Base-by-base conservation (phyloP, 495 filamentous ascomycete genomes). In the Penicillium bovifimosum region DNA sequence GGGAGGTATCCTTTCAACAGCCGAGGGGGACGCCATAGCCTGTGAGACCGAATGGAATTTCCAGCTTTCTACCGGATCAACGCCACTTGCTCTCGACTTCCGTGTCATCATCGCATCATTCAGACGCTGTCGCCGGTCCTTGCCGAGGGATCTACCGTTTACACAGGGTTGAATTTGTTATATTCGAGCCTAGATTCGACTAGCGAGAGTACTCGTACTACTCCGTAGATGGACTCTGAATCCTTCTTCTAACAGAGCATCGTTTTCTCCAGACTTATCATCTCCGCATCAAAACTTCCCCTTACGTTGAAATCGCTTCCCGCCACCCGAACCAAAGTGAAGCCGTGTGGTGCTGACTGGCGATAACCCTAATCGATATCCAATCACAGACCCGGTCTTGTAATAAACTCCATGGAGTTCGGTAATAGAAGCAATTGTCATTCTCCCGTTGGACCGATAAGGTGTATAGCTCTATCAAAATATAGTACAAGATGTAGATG, bases 41-140 rank as follows among this genome's bases (percentile, higher is more conserved):
- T 48, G 32, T 24, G 44, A 46, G 29, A 35, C 16, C 27, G 28
- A 40, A 18, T 24, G 27, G 27, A 41, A n/a, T 6, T 47, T 28
- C 17, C 31, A 35, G 27, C 32, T 9, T 46, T 47, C 14, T 2
- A 27, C 16, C 38, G 47, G 26, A 27, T 47, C 47, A 47, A 47
- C 62, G 62, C 62, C 62, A 65, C 59, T 47, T 47, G 9, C 20
- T 24, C 20, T n/a, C 26, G 14, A 38, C 20, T 47, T 47, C 58
- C 50, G 59, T 62, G 56, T 60, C 62, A 63, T 65, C 63, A 65
- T 65, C 42, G 57, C 60, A 65, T 65, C 63, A 65, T 65, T 36
- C 56, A 63, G 43, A n/a, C 40, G 33, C 44, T 20, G 34, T 43
- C 40, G 41, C 60, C 60, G 56, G 56, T 63, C 52, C 47, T 41